Evolutionary conservation across 2,329 filamentous ascomycete species (phyloP).

Genomic region (Ascochyta clinopodiicola): DNA sequence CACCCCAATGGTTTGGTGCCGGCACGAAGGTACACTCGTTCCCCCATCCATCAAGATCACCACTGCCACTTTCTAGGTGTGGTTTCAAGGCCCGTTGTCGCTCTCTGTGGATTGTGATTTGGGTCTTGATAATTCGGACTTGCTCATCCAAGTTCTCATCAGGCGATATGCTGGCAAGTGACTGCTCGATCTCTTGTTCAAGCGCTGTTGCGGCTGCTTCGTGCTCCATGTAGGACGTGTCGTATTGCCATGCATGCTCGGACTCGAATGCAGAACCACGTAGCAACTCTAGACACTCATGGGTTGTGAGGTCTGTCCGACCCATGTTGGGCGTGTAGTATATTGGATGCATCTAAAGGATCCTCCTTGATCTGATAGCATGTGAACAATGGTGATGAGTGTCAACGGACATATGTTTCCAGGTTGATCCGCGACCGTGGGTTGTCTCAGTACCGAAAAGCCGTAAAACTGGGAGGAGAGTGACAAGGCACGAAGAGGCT

Average conservation of each 20-base stretch:
- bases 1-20: constrained; percentile 48
- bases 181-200: constrained; percentile 43
- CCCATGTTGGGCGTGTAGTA: constrained; percentile 32
- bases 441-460: background rate
- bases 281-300: constrained; percentile 42
- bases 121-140: constrained; percentile 41
- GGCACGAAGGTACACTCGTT: constrained; percentile 47
- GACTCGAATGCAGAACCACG: constrained; percentile 48
- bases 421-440: background rate
- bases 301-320: constrained; percentile 31
- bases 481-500: constrained; percentile 1
- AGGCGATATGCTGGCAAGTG: constrained; percentile 43
- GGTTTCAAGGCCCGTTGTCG: constrained; percentile 43
- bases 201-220: constrained; percentile 44
- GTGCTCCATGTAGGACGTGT: constrained; percentile 45
- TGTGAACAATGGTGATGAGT: background rate
- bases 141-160: constrained; percentile 47
- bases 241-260: constrained; percentile 48
- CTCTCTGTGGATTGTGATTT: constrained; percentile 46
- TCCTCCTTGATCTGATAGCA: background rate
- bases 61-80: constrained; percentile 47
- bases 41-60: constrained; percentile 43
- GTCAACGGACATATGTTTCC: background rate
- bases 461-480: background rate
- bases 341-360: constrained; percentile 8